Base-by-base conservation (phyloP, 257 asterid genomes). In the Solanum infundibuliforme region DNA sequence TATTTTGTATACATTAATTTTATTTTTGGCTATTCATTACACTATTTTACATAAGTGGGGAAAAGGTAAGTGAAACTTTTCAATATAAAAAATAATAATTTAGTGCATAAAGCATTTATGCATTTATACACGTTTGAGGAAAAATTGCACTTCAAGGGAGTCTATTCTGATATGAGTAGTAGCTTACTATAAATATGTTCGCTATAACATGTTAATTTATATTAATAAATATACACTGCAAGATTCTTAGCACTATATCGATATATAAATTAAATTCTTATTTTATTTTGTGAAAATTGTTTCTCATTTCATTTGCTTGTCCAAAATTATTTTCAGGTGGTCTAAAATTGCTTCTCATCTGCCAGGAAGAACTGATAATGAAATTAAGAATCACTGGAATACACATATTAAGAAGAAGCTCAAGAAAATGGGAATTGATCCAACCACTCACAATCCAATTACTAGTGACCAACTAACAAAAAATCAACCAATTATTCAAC, bases 321-420 rank as follows among this genome's bases (percentile, higher is more conserved):
- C 6, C 18, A 6, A n/a, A 18, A 31, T 72, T 41, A 4, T 86
- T 43, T 88, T 60, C 90, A 96, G 99, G 83, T 96, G 99, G 99
- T 94, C 99, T 55, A 96, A 95, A 73, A 96, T 96, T 65, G 99
- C 98, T 35, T 96, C 99, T 88, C 97, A 95, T 89, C 94, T 97
- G 8, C 98, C 99, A 0, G 99, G 99, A 81, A 92, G 99, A 92
- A 97, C 99, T 0, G 99, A 97, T 88, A 97, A 97, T 90, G 99
- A 97, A 91, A 97, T 97, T 88, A 97, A 95, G 91, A 97, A 97
- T 85, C 98, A 95, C 14, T 97, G 98, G 99, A 97, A 97, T 87
- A 97, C 99, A 1, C 99, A 97, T 92, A 94, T 97, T 43, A 97
- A 97, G 90, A 95, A 97, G 82, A 95, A 95, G 88, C 90, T 97